Conservation (phyloP, 2,329 filamentous ascomycete species). For the Cordyceps farinosa region DNA sequence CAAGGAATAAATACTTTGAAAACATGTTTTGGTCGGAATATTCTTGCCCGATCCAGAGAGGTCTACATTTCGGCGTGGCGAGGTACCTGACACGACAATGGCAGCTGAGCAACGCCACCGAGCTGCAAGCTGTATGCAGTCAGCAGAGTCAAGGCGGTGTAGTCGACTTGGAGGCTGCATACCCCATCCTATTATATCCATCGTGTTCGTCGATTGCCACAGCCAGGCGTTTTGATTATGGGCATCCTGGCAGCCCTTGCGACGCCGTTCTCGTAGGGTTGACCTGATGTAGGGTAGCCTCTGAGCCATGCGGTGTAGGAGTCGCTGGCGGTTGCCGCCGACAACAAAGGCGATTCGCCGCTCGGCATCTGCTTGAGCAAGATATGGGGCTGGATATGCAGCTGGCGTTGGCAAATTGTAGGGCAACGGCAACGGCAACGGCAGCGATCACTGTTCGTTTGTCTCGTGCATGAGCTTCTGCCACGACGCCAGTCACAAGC, state of each 20-base stretch:
- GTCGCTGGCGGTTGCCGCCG: background rate
- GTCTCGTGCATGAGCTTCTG: slow-evolving; percentile 46
- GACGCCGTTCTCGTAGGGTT: background rate
- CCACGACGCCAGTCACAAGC: slow-evolving; percentile 45
- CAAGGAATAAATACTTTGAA: too few relatives aligned
- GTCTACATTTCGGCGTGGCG: background rate
- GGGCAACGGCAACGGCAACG: too few relatives aligned
- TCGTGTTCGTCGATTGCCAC: slow-evolving; percentile 22
- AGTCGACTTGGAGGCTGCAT: slow-evolving; percentile 28
- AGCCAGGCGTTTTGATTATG: slow-evolving; percentile 20
- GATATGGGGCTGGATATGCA: slow-evolving; percentile 43
- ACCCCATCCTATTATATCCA: slow-evolving; percentile 24
- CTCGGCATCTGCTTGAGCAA: slow-evolving; percentile 19
- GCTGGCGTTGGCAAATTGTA: slow-evolving; percentile 35
- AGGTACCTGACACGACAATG: slow-evolving; percentile 19
- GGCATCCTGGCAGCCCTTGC: slow-evolving; percentile 11
- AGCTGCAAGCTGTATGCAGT: slow-evolving; percentile 37
- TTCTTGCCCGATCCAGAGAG: background rate
- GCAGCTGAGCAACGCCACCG: slow-evolving; percentile 22
- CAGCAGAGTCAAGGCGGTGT: slow-evolving; percentile 35
- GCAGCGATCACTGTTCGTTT: slow-evolving; percentile 34
- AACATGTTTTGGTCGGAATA: too few relatives aligned
- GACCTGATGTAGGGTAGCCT: background rate
- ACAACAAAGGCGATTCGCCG: slow-evolving; percentile 11
- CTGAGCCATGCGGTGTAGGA: background rate